Percentiles rank a stretch among this genome's conserved stretches.
phyloP scores from a whole-genome alignment of 148 eudicot genomes.

The Polygonum maritimum region DNA sequence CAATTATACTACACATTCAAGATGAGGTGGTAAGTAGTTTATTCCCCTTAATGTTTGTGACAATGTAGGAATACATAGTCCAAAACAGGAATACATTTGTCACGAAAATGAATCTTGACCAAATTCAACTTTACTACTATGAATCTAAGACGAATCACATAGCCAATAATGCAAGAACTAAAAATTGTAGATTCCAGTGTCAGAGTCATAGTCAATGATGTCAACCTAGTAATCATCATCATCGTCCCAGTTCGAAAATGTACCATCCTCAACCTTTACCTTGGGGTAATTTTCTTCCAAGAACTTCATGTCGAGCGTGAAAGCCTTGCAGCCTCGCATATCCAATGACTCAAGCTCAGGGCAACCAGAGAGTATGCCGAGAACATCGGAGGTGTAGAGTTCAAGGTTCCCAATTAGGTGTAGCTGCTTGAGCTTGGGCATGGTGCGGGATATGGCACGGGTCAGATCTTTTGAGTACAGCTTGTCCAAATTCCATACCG shows the following conservation, averaged over 20 bases:
- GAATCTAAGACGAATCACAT: too few species aligned
- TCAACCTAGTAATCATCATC: too few species aligned
- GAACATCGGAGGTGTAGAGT: conserved; percentile 29
- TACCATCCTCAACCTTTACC: conserved; percentile 38
- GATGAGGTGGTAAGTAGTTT: too few species aligned
- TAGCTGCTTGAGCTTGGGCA: conserved; percentile 32
- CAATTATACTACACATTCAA: too few species aligned
- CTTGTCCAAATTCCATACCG: conserved; percentile 17
- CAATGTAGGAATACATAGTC: too few species aligned
- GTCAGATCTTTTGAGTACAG: conserved; percentile 44
- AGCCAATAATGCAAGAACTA: too few species aligned
- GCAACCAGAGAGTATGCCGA: conserved; percentile 46
- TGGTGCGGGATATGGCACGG: conserved; percentile 33
- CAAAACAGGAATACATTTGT: too few species aligned
- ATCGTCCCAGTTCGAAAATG: conserved; percentile 19
- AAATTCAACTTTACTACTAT: too few species aligned
- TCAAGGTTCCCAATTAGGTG: conserved; percentile 46
- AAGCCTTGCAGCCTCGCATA: conserved; percentile 66
- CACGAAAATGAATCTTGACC: too few species aligned
- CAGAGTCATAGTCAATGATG: too few species aligned
- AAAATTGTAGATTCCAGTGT: too few species aligned
- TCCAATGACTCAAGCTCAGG: conserved; percentile 48
- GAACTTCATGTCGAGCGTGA: conserved; percentile 37
- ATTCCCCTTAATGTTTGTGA: too few species aligned
- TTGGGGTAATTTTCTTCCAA: conserved; percentile 37